Conservation (phyloP, 192 early-diverging fungal species). For the Cetraspora pellucida region DNA sequence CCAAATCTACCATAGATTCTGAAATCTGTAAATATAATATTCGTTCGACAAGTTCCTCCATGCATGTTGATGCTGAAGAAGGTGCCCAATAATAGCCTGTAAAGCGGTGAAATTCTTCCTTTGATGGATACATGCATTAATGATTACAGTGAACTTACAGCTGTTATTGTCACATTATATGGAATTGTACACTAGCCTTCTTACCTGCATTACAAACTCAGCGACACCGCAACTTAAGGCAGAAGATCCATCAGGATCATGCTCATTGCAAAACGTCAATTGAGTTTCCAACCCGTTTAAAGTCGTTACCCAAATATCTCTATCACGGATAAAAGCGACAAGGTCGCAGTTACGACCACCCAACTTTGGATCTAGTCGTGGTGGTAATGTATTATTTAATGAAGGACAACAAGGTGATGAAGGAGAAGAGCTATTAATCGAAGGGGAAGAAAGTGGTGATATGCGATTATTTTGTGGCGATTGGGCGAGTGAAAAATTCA, state of each 20-base stretch:
- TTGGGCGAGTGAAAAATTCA: neutral
- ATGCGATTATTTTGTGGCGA: neutral
- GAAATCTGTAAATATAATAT: conserved; percentile 65
- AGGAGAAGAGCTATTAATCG: conserved; percentile 34
- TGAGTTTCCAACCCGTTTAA: conserved; percentile 56
- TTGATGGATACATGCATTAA: conserved; percentile 11
- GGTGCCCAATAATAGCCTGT: conserved; percentile 68
- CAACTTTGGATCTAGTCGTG: conserved; percentile 57
- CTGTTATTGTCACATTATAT: neutral
- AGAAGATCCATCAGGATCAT: conserved; percentile 29
- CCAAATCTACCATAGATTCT: conserved; percentile 58
- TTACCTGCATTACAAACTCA: conserved; percentile 72
- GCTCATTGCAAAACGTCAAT: conserved; percentile 56
- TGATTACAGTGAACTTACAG: neutral
- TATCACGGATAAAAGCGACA: conserved; percentile 61
- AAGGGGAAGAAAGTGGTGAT: conserved; percentile 18
- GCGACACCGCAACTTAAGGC: conserved; percentile 60
- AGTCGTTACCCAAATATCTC: conserved; percentile 64
- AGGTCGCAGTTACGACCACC: conserved; percentile 54
- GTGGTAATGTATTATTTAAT: conserved; percentile 10
- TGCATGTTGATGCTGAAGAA: neutral
- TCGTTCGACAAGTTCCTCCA: conserved; percentile 37
- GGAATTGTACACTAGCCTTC: neutral
- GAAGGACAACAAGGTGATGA: conserved; percentile 20
- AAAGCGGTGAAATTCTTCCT: conserved; percentile 69